A percentile compares a stretch with the other conserved stretches of the same genome.
phyloP scores from a whole-genome alignment of 768 basidiomycete species.

The Xerocomus potaroensis region DNA sequence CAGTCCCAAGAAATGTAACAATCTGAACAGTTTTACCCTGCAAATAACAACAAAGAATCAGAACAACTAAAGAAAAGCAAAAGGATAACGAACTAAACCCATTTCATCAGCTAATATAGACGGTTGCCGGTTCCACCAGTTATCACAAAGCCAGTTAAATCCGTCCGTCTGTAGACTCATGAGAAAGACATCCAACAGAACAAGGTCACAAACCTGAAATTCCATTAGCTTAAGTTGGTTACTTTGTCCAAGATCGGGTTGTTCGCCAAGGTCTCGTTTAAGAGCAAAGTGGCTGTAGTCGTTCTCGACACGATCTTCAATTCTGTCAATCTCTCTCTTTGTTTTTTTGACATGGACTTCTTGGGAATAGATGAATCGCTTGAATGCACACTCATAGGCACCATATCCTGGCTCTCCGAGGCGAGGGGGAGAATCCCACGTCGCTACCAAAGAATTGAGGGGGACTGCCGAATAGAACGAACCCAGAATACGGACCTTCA shows the following conservation, averaged over 20 bases:
- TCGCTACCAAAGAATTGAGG: constrained; percentile 45
- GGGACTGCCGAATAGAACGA: background rate
- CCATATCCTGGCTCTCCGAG: constrained; percentile 50
- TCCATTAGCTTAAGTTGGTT: constrained; percentile 69
- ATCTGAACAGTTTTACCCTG: constrained; percentile 94
- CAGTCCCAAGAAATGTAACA: constrained; percentile 72
- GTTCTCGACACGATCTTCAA: constrained; percentile 53
- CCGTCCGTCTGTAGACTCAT: constrained; percentile 56
- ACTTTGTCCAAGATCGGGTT: constrained; percentile 67
- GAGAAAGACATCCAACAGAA: constrained; percentile 1
- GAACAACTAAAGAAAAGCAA: background rate
- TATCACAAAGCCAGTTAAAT: constrained; percentile 80
- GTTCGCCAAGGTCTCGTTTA: constrained; percentile 39
- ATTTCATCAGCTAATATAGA: constrained; percentile 97
- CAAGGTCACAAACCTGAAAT: constrained; percentile 61
- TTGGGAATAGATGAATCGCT: constrained; percentile 59
- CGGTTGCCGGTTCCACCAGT: constrained; percentile 83
- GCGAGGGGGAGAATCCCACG: constrained; percentile 88
- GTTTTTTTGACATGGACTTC: constrained; percentile 52
- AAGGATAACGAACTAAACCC: constrained; percentile 65
- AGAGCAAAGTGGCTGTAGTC: constrained; percentile 50
- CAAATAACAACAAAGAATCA: background rate
- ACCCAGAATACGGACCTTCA: constrained; percentile 53
- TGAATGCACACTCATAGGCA: constrained; percentile 66
- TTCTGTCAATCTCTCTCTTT: constrained; percentile 36